Evolutionary conservation across 2,329 filamentous ascomycete genomes (phyloP), one percentile per base, ranked within the genome.

Genomic region (Chaetomium sp.): DNA sequence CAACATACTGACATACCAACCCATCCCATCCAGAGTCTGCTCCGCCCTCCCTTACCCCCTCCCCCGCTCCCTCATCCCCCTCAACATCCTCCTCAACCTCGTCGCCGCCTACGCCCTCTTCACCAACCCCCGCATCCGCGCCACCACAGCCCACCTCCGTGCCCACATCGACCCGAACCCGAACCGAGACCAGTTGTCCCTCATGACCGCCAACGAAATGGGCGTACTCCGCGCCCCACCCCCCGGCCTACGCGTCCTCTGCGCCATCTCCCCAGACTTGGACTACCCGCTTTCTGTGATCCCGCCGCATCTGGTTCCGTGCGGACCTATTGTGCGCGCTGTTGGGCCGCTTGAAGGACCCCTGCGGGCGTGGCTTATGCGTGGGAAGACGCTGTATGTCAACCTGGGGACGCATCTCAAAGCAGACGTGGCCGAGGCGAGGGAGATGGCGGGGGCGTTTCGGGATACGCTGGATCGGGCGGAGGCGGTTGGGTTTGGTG

Each of bases 401-500:
- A 54, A 54, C 6, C 6, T 54, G 52, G 52, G 52, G 6, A 54
- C 52, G 45, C 52, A 54, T 6, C 45, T 54, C 1, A n/a, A 37
- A 38, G 43, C n/a, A 38, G 45, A 49, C 19, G 52, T n/a, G 45
- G 52, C 4, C 12, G 19, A 12, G 32, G 52, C 35, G 11, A 33
- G 6, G 45, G 38, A 54, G 52, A 49, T 54, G 52, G 52, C 52
- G 14, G 7, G 38, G 45, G 52, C 52, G 38, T 38, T 54, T 38
- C 36, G 36, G 45, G 6, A n/a, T 4, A 14, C 49, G 45, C n/a
- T 49, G 45, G 45, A 44, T 46, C n/a, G 8, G 27, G 45, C n/a
- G 45, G 32, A 40, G 12, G 8, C 2, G 37, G n/a, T 12, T 8
- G 11, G 27, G 43, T 6, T 5, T 8, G 9, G 11, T 8, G 11